Evolutionary conservation across 352 stramenopile genomes (phyloP), one percentile per base, ranked within the genome.

Genomic region (Phytophthora macrochlamydospora): DNA sequence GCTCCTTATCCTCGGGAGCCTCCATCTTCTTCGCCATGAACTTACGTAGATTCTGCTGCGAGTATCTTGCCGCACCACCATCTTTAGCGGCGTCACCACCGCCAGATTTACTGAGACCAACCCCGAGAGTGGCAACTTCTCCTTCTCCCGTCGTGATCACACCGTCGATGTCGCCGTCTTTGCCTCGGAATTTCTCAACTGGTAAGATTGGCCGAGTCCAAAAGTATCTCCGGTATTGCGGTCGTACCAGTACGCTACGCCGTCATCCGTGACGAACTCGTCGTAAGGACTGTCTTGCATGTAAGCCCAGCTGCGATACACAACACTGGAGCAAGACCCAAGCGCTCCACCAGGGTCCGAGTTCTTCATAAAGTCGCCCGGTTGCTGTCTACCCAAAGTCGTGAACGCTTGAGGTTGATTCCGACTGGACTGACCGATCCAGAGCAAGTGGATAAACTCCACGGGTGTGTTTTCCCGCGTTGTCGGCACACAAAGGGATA

Each of bases 281-380:
- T 98, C 91, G 44, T 89, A 93, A 4, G 80, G 73, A 59, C 60
- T 77, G 30, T 75, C 74, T 71, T 98, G 95, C 71, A 93, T 85
- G 67, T 97, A 98, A 3, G 85, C 89, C 91, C 92, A 98, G 42
- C 89, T 98, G 2, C 95, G 81, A 55, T 98, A 98, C 5, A 98
- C 83, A 11, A 94, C 72, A 44, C 88, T 94, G 2, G 91, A 87
- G 49, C 90, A 95, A 28, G 78, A 48, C 8, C 94, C 95, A 42
- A 98, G 75, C 1, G 89, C 78, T 2, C 79, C 80, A 11, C 88
- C 59, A 24, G 78, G 69, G 35, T 98, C 72, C 35, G 85, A 92
- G 46, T 90, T 88, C 57, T 87, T 89, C 89, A 98, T 97, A 56
- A 98, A 98, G 29, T 97, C 88, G 5, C 94, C 95, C 0, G 85